Evolutionary conservation across 2,329 filamentous ascomycete species (phyloP).

Genomic region (Emericellopsis atlantica): DNA sequence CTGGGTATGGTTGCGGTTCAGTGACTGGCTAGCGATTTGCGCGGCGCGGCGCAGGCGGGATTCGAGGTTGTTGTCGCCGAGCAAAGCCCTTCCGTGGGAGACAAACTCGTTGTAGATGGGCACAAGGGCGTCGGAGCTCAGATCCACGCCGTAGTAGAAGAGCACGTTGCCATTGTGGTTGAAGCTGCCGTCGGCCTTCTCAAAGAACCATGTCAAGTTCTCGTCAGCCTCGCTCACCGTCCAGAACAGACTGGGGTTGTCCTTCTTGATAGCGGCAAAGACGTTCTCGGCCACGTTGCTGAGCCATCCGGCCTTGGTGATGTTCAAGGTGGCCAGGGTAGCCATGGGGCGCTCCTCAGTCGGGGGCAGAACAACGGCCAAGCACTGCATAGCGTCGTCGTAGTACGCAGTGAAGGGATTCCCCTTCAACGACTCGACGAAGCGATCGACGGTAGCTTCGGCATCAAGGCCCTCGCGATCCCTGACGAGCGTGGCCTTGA

Average conservation of each 20-base stretch:
- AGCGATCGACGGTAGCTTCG: conserved; percentile 73
- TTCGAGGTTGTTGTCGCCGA: conserved; percentile 81
- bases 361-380: conserved; percentile 77
- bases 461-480: conserved; percentile 75
- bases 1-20: conserved; percentile 11
- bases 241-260: conserved; percentile 84
- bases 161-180: conserved; percentile 77
- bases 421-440: conserved; percentile 64
- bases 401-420: conserved; percentile 87
- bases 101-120: conserved; percentile 78
- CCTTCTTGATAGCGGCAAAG: conserved; percentile 86
- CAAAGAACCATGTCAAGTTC: conserved; percentile 96
- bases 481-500: conserved; percentile 73
- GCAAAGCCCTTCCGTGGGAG: conserved; percentile 71
- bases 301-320: conserved; percentile 89
- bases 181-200: conserved; percentile 89
- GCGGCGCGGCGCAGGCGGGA: conserved; percentile 71
- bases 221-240: conserved; percentile 94
- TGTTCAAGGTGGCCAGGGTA: conserved; percentile 80
- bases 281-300: conserved; percentile 94
- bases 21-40: conserved; percentile 48
- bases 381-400: conserved; percentile 84
- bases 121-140: conserved; percentile 61
- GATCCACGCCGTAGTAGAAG: conserved; percentile 90
- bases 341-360: conserved; percentile 54